Base-by-base conservation (phyloP, 73 alveolate genomes). In the Durusdinium trenchii region DNA sequence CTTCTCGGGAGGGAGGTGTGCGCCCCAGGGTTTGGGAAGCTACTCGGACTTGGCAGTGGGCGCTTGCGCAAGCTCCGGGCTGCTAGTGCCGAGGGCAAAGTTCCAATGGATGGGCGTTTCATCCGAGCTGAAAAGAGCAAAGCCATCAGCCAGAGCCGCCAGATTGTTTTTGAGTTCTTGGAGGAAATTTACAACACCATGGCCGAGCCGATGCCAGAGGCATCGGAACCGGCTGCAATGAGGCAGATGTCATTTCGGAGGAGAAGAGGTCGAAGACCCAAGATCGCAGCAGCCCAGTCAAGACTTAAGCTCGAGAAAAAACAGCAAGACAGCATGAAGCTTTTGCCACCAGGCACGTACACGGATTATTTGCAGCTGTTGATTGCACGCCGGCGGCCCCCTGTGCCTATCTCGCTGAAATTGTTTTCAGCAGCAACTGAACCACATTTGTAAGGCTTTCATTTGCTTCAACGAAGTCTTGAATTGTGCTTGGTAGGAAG, bases 141-240 rank as follows among this genome's bases (percentile, higher is more conserved):
- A 43, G 18, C 26, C 52, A 3, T 78, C 4, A 6, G 7, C 32
- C 42, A 18, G 26, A 78, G 43, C 45, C 90, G 42, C 14, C 26
- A 7, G 26, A n/a, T 78, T 60, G 90, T 78, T 40, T 18, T 7
- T 46, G 64, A 78, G 67, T 78, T 78, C 40, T 46, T 78, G 64
- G 64, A 78, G 48, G 90, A 78, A 30, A 3, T 45, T 4, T 78
- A 78, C 64, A 42, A 78, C 9, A 42, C 57, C 26, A 12, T 42
- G 2, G 35, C 90, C 4, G 90, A 78, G 40, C 90, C 90, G 14
- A 78, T 78, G 90, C 90, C 90, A 18, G 62, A 42, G 38, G 90
- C 42, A 38, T 32, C 36, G 35, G 62, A 46, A 38, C 26, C 46
- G 45, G 30, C 40, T 36, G 26, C 40, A 18, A 47, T 28, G 45